Base-by-base conservation (phyloP, 1,139 yeast species). In the Geotrichum armillariae region DNA sequence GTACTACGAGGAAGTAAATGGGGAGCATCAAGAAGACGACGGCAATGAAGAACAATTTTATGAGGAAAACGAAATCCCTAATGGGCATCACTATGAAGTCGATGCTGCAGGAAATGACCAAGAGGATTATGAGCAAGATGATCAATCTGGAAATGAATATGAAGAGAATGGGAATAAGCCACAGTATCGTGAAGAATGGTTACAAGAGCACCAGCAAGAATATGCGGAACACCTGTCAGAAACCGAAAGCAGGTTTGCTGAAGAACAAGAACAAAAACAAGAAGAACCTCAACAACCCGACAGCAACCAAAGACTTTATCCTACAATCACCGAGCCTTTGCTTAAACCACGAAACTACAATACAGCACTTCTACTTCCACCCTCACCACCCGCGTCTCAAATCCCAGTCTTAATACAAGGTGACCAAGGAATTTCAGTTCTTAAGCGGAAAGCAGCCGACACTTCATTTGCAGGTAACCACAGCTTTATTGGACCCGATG, bases 401-500 rank as follows among this genome's bases (percentile, higher is more conserved):
- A 8, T n/a, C 27, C 40, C 40, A 4, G 16, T 22, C 11, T 22
- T 6, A 9, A 5, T 20, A 8, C 40, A 22, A 25, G 9, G 7
- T 36, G 40, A 36, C 8, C 40, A n/a, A 12, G 40, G 40, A n/a
- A 14, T 22, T 4, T 20, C 43, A 25, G 22, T 40, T 17, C 35
- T 40, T 4, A 41, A 41, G 27, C 45, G 45, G 4, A 41, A 41
- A 32, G 45, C 37, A 11, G 31, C 11, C 2, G 45, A 41, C 18
- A 41, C 45, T 2, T 20, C 31, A n/a, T 40, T 40, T 40, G 41
- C 41, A 8, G 43, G 31, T 18, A 20, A 20, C 40, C 25, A 36
- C 40, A 23, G 23, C 14, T 18, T 8, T 18, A 17, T 27, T 4
- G 22, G 25, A 1, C n/a, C n/a, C n/a, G n/a, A n/a, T n/a, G n/a